A percentile compares a stretch with the other conserved stretches of the same genome.
Evolutionary conservation across 176 grass and related monocot species (phyloP).

Genomic region (maize (Zea mays)): DNA sequence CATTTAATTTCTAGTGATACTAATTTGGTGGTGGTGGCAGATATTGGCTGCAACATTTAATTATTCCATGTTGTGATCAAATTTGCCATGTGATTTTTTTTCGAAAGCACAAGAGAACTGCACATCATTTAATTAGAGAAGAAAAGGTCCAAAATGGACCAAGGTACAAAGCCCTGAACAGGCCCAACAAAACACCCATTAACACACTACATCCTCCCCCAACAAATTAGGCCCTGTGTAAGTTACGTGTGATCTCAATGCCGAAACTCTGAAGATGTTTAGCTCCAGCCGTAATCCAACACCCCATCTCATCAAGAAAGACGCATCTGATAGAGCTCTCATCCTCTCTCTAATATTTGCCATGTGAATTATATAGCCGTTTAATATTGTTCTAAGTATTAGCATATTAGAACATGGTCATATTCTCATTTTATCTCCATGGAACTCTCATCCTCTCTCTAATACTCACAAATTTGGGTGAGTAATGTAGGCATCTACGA

Average conservation of each 20-base stretch:
- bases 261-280: no score
- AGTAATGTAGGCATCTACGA: neutral
- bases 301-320: no score
- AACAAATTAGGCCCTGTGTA: no score
- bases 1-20: neutral
- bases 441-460: neutral
- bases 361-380: neutral
- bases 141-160: no score
- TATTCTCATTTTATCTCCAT: neutral
- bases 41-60: neutral
- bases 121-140: no score
- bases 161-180: no score
- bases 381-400: neutral
- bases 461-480: neutral
- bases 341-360: neutral
- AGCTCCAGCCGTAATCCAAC: no score
- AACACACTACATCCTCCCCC: no score
- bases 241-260: no score
- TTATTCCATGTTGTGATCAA: neutral
- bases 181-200: no score
- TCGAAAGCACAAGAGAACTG: no score
- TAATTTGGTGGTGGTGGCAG: neutral
- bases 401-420: neutral
- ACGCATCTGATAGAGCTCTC: neutral
- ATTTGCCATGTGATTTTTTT: neutral